Percentiles rank a stretch among this genome's conserved stretches.
Conservation (phyloP, 805 yeast genomes). For the Ogataea paradorogensis region DNA sequence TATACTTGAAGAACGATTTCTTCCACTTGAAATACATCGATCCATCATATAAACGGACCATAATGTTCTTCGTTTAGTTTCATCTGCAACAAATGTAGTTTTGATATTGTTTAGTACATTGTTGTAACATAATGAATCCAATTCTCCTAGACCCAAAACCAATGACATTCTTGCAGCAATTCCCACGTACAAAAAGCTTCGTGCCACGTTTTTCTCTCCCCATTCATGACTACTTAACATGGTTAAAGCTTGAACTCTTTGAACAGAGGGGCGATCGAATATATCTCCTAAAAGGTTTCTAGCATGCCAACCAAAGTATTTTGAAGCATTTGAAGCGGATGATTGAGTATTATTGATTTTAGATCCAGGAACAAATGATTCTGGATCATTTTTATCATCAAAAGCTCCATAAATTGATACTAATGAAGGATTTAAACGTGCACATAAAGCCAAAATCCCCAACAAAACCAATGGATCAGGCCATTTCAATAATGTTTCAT, state of each 20-base stretch:
- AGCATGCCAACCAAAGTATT: slow-evolving; percentile 40
- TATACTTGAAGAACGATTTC: slow-evolving; percentile 34
- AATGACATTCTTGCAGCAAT: slow-evolving; percentile 40
- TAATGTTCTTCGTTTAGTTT: slow-evolving; percentile 36
- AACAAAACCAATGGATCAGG: slow-evolving; percentile 32
- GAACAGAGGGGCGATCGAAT: slow-evolving; percentile 39
- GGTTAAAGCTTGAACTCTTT: slow-evolving; percentile 37
- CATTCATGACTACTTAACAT: slow-evolving; percentile 40
- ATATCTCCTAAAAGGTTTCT: slow-evolving; percentile 31
- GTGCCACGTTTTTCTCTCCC: slow-evolving; percentile 38
- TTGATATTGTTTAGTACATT: slow-evolving; percentile 8
- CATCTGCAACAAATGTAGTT: slow-evolving; percentile 25
- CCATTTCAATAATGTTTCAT: slow-evolving; percentile 12
- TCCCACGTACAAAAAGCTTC: slow-evolving; percentile 38
- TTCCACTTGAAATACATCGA: slow-evolving; percentile 37
- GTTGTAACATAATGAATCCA: slow-evolving; percentile 19
- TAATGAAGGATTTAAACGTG: slow-evolving; percentile 35
- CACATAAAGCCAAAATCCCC: slow-evolving; percentile 37
- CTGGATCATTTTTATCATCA: slow-evolving; percentile 29
- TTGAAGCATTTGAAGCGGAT: slow-evolving; percentile 32
- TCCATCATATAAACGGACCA: slow-evolving; percentile 45
- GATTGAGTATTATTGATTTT: background rate
- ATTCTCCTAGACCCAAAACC: slow-evolving; percentile 32
- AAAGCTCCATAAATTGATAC: slow-evolving; percentile 35
- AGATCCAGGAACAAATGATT: slow-evolving; percentile 13